These are phyloP conservation scores for Aspergillus panamensis DNA, from an alignment of 495 filamentous ascomycete genomes.

Conservation along the genomic window DNA sequence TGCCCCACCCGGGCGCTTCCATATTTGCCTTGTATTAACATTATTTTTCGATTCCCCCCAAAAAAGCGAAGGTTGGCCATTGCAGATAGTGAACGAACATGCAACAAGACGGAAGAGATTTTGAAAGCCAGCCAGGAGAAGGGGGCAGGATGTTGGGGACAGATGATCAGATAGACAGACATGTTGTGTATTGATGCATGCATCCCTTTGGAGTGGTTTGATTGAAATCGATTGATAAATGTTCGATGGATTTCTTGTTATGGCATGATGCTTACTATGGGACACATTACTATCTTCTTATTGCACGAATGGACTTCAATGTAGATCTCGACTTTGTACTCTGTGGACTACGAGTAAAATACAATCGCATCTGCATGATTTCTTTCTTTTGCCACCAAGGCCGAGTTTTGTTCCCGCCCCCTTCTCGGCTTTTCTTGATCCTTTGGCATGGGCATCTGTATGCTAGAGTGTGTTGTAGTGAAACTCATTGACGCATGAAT, in stretches of 20 bases:
- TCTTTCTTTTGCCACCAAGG: neutral
- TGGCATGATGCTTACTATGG: neutral
- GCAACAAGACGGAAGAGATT: neutral
- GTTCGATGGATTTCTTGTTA: neutral
- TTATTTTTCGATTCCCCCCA: neutral
- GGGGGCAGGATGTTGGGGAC: neutral
- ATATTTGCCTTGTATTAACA: constrained; percentile 16
- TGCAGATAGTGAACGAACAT: neutral
- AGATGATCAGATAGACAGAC: constrained; percentile 16
- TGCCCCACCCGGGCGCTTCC: neutral
- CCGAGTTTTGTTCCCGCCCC: no score
- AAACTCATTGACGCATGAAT: no score
- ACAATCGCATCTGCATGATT: no score
- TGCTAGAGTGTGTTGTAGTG: no score
- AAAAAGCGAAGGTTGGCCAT: neutral
- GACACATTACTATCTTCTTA: neutral
- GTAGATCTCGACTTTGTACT: no score
- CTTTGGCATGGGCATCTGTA: no score
- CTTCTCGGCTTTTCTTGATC: no score
- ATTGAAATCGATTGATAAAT: neutral
- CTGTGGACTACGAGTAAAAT: no score
- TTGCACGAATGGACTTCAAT: neutral
- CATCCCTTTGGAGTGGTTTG: constrained; percentile 2
- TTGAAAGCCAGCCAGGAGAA: neutral
- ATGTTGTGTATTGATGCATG: constrained; percentile 6